These are phyloP conservation scores for Obelidium mucronatum DNA, from an alignment of 192 early-diverging fungal species.

Conservation along the genomic window DNA sequence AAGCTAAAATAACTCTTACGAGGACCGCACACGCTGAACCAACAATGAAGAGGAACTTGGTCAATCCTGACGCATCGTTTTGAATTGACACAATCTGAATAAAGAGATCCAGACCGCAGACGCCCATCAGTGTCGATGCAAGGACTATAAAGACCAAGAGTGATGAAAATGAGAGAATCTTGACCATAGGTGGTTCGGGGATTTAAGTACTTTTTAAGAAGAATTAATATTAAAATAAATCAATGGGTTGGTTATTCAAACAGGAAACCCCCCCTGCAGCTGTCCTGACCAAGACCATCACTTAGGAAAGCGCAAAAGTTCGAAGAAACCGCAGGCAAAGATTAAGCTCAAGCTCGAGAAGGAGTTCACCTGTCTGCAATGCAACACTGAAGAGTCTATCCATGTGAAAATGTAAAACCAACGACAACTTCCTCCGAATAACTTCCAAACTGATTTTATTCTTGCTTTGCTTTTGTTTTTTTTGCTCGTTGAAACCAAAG, in stretches of 20 bases:
- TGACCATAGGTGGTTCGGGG: background rate
- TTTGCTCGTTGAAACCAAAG: no score
- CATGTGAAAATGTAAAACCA: slow-evolving; percentile 69
- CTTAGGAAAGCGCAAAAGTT: slow-evolving; percentile 78
- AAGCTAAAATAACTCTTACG: background rate
- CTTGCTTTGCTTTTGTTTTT: no score
- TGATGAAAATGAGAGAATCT: slow-evolving; percentile 22
- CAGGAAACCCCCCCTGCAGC: no score
- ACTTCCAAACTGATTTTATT: no score
- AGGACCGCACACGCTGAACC: background rate
- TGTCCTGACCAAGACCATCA: no score
- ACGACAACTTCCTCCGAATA: no score
- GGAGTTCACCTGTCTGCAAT: slow-evolving; percentile 80
- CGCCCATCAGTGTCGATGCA: slow-evolving; percentile 15
- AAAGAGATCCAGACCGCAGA: slow-evolving; percentile 29
- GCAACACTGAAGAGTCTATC: slow-evolving; percentile 85
- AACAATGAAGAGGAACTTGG: slow-evolving; percentile 19
- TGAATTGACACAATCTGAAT: slow-evolving; percentile 26
- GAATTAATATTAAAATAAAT: no score
- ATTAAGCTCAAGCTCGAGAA: slow-evolving; percentile 73
- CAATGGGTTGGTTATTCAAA: background rate
- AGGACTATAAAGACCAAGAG: slow-evolving; percentile 6
- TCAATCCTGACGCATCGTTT: slow-evolving; percentile 1
- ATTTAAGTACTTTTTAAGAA: no score
- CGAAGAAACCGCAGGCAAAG: slow-evolving; percentile 72